Conservation (phyloP, 306 rosid genomes). For the Casuarina equisetifolia region DNA sequence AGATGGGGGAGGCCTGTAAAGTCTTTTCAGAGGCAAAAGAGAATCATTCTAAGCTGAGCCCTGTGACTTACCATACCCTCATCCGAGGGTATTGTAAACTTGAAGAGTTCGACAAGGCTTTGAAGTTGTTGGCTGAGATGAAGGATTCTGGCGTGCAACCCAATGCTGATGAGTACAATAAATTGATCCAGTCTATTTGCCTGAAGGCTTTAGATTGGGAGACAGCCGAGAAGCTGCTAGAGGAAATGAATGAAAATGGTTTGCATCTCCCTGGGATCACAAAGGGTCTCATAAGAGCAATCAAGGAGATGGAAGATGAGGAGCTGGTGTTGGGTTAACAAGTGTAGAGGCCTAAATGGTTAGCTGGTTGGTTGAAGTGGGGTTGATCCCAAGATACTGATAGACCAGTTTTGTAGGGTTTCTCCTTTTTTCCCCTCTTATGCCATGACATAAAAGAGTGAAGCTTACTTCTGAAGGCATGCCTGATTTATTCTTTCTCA, state of each 20-base stretch:
- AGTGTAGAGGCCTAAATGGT: conserved; percentile 26
- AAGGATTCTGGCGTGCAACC: conserved; percentile 60
- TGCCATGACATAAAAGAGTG: not conserved
- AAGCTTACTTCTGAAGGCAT: not conserved
- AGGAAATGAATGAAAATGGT: conserved; percentile 78
- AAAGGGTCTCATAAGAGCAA: conserved; percentile 66
- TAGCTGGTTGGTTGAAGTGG: conserved; percentile 7
- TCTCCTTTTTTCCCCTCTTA: too few species aligned
- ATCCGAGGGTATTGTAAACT: conserved; percentile 81
- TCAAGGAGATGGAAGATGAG: conserved; percentile 71
- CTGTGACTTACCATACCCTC: conserved; percentile 68
- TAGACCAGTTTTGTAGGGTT: not conserved
- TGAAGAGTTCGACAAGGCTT: conserved; percentile 67
- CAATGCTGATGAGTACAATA: conserved; percentile 63
- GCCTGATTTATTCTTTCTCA: not conserved
- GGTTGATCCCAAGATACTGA: not conserved
- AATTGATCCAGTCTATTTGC: conserved; percentile 81
- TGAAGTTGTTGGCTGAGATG: conserved; percentile 73
- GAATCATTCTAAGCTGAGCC: conserved; percentile 58
- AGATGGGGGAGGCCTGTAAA: conserved; percentile 72
- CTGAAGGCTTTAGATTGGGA: conserved; percentile 81
- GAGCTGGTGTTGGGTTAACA: conserved; percentile 31
- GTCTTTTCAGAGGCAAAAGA: conserved; percentile 63
- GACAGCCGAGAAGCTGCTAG: conserved; percentile 63
- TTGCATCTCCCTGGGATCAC: conserved; percentile 71